Evolutionary conservation across 2,329 filamentous ascomycete genomes (phyloP).

Genomic region (Ciborinia camelliae): DNA sequence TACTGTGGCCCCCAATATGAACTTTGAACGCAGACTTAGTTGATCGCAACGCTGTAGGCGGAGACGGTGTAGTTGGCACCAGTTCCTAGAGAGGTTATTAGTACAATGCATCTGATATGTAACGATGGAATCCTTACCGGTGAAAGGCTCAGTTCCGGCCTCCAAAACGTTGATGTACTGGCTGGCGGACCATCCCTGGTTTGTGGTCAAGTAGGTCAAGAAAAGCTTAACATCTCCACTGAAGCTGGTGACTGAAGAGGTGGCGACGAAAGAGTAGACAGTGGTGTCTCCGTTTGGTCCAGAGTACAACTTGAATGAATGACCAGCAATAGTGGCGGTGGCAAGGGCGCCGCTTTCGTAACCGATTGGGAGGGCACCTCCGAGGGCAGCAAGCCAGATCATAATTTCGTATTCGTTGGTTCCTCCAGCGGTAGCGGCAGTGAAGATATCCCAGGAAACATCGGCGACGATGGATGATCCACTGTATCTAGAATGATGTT

Average conservation of each 20-base stretch:
- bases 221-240: constrained; percentile 56
- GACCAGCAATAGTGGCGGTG: constrained; percentile 51
- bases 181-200: constrained; percentile 46
- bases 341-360: no score
- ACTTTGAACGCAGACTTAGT: background rate
- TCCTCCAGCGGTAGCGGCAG: constrained; percentile 45
- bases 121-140: constrained; percentile 38
- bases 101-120: background rate
- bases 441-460: constrained; percentile 62
- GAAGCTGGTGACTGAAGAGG: constrained; percentile 48
- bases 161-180: constrained; percentile 54
- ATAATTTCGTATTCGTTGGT: constrained; percentile 59
- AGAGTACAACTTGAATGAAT: constrained; percentile 55
- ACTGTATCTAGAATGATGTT: constrained; percentile 41
- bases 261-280: constrained; percentile 58
- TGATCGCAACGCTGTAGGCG: constrained; percentile 12
- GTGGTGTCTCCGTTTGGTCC: constrained; percentile 56
- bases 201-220: constrained; percentile 51
- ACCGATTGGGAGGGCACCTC: constrained; percentile 57
- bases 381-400: constrained; percentile 59
- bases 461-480: constrained; percentile 51
- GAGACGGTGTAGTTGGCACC: constrained; percentile 10
- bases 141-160: constrained; percentile 55
- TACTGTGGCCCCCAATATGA: background rate
- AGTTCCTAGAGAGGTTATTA: background rate